Evolutionary conservation across 768 basidiomycete species (phyloP).

Genomic region (Hypholoma sublateritium): DNA sequence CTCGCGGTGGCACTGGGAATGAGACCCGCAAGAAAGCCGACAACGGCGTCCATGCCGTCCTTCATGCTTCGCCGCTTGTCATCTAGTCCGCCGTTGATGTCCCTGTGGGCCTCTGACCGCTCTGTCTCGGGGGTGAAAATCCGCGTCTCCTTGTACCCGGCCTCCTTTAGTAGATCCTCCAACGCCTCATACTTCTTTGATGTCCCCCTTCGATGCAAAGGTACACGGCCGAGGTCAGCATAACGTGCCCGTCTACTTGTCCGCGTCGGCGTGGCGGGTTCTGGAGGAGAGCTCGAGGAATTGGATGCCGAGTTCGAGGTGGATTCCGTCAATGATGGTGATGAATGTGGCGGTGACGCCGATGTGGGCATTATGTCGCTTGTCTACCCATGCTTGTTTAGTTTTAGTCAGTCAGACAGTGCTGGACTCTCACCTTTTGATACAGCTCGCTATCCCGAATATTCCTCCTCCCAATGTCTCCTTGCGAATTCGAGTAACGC

Average conservation of each 20-base stretch:
- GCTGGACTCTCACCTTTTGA: neutral
- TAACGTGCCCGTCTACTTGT: conserved; percentile 49
- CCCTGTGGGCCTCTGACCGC: conserved; percentile 34
- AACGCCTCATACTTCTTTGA: conserved; percentile 81
- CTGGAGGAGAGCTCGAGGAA: conserved; percentile 41
- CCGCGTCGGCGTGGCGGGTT: conserved; percentile 44
- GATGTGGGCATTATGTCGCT: conserved; percentile 27
- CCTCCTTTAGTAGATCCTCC: conserved; percentile 83
- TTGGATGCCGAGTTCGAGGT: conserved; percentile 33
- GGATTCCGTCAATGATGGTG: conserved; percentile 39
- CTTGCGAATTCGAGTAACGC: neutral
- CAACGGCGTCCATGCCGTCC: conserved; percentile 60
- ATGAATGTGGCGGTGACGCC: conserved; percentile 32
- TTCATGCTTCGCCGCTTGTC: conserved; percentile 36
- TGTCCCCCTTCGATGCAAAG: conserved; percentile 75
- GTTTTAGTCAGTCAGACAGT: neutral
- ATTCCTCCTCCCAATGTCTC: neutral
- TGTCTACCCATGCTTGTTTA: conserved; percentile 4
- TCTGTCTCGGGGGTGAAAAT: conserved; percentile 86
- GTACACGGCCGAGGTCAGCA: conserved; percentile 66
- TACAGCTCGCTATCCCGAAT: neutral
- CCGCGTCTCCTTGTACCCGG: conserved; percentile 91
- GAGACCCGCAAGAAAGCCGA: conserved; percentile 65
- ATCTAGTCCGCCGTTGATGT: conserved; percentile 22
- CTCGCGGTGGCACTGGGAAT: conserved; percentile 40